These are phyloP conservation scores for Galerina sulciceps DNA, from an alignment of 768 basidiomycete genomes.

Conservation along the genomic window DNA sequence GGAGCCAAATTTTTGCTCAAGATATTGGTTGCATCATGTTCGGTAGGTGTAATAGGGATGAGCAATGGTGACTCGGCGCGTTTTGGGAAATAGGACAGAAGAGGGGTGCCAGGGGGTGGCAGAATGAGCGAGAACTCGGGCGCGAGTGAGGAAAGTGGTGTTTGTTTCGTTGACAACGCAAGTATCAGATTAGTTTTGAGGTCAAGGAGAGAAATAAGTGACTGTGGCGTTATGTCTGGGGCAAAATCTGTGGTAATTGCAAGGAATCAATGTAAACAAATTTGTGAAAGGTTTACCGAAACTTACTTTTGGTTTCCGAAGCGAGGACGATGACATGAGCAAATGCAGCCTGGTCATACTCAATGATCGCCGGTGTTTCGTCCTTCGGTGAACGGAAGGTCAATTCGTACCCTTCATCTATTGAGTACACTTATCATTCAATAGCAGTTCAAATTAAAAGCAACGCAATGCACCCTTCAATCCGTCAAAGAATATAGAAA, in stretches of 20 bases:
- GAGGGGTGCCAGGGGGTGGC: conserved; percentile 80
- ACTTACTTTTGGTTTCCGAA: conserved; percentile 82
- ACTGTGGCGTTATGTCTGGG: conserved; percentile 80
- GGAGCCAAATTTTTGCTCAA: conserved; percentile 54
- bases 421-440: conserved; percentile 2
- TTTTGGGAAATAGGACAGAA: conserved; percentile 86
- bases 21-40: conserved; percentile 39
- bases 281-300: no score
- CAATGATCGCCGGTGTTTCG: conserved; percentile 62
- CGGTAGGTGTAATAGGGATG: conserved; percentile 63
- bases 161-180: conserved; percentile 77
- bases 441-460: background rate
- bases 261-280: background rate
- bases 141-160: conserved; percentile 75
- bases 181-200: conserved; percentile 83
- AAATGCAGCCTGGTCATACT: conserved; percentile 77
- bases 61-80: conserved; percentile 66
- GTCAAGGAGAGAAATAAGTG: conserved; percentile 71
- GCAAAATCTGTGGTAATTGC: conserved; percentile 55
- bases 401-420: conserved; percentile 84
- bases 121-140: conserved; percentile 92
- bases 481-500: conserved; percentile 81
- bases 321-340: conserved; percentile 88
- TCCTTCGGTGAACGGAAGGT: conserved; percentile 88
- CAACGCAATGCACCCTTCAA: conserved; percentile 60